Evolutionary conservation across 768 basidiomycete species (phyloP).

Genomic region (Exsudoporus frostii): DNA sequence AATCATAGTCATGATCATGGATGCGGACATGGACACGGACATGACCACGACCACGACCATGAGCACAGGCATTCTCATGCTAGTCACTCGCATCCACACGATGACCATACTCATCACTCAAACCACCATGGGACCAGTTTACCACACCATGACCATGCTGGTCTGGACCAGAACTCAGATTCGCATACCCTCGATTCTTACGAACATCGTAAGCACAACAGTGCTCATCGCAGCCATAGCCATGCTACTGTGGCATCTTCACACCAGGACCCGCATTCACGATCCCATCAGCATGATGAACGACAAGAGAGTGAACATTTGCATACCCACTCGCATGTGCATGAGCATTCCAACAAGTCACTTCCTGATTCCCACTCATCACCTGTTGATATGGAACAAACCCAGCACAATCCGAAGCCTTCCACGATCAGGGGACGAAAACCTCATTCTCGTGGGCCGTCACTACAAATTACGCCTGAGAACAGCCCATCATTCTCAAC

Average conservation of each 20-base stretch:
- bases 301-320: conserved; percentile 24
- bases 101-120: conserved; percentile 26
- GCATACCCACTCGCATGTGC: conserved; percentile 25
- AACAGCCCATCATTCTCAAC: conserved; percentile 18
- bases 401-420: conserved; percentile 3
- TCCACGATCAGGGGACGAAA: conserved; percentile 30
- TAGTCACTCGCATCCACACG: conserved; percentile 33
- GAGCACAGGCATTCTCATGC: conserved; percentile 35
- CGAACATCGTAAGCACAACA: conserved; percentile 8
- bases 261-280: conserved; percentile 26
- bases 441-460: conserved; percentile 39
- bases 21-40: conserved; percentile 9
- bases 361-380: conserved; percentile 16
- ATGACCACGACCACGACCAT: conserved; percentile 16
- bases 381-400: conserved; percentile 4
- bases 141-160: conserved; percentile 19
- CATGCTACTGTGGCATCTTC: conserved; percentile 12
- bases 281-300: conserved; percentile 22
- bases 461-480: conserved; percentile 36
- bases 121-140: conserved; percentile 8
- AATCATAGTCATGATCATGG: conserved; percentile 10
- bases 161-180: conserved; percentile 17
- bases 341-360: conserved; percentile 28
- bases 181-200: conserved; percentile 8
- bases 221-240: conserved; percentile 15